Evolutionary conservation across 352 stramenopile species (phyloP).

Genomic region (Detonula confervacea): DNA sequence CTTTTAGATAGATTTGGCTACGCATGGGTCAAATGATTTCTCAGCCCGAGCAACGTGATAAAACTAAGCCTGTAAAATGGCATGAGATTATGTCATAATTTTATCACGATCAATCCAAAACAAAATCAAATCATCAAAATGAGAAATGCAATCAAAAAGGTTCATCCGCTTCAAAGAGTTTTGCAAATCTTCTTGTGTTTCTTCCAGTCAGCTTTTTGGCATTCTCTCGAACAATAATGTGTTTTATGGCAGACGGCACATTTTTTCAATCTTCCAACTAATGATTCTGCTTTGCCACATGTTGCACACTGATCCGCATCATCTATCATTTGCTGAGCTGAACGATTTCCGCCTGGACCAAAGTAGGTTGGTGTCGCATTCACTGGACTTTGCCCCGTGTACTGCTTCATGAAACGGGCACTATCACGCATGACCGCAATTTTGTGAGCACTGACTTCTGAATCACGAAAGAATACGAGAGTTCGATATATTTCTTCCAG

Average conservation of each 20-base stretch:
- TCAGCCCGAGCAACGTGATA: too few species aligned
- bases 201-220: neutral
- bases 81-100: too few species aligned
- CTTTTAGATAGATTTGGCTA: too few species aligned
- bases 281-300: slow-evolving; percentile 3
- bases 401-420: neutral
- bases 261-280: slow-evolving; percentile 2
- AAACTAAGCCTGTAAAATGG: too few species aligned
- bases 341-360: neutral
- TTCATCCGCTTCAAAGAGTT: too few species aligned
- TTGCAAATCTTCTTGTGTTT: slow-evolving; percentile 6
- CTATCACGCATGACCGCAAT: slow-evolving; percentile 7
- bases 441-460: slow-evolving; percentile 8
- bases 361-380: neutral
- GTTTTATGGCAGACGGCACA: slow-evolving; percentile 7
- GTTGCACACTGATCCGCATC: slow-evolving; percentile 4
- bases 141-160: too few species aligned
- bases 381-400: neutral
- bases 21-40: too few species aligned
- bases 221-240: slow-evolving; percentile 2
- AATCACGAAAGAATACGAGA: slow-evolving; percentile 9
- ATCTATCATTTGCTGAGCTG: neutral
- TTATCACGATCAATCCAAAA: too few species aligned
- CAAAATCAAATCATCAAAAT: too few species aligned
- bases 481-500: slow-evolving; percentile 10